Evolutionary conservation across 176 grass and related monocot species (phyloP), one percentile per base, ranked within the genome.

Genomic region (Canna indica): DNA sequence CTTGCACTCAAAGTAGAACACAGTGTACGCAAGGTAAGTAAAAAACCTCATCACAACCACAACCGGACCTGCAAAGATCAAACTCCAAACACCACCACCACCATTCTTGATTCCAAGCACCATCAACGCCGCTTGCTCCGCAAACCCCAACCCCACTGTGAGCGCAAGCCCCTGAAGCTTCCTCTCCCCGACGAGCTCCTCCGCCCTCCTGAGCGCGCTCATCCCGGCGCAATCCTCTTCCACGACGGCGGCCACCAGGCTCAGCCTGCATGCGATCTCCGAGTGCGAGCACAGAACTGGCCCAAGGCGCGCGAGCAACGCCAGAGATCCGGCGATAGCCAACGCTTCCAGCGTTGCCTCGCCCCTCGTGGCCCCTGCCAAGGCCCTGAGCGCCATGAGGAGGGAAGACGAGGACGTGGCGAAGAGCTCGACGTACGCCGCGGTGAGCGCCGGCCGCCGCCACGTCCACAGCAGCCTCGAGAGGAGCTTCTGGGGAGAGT

Each of bases 1-100:
- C 48, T 73, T 75, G 79, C 79, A 82, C 54, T 79, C 72, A 18
- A 71, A 72, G 76, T 82, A 86, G 80, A 86, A 82, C 32, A 54
- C 35, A 33, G 84, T 69, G 71, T 69, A 68, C 12, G 59, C 50
- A 61, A 65, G 61, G 52, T 54, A 76, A 30, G 79, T 65, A 35
- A 48, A 52, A 45, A 79, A 50, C 57, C 75, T 81, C 22, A 50
- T 66, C 30, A 44, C 56, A 0, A 82, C 36, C 32, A 72, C 46
- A 42, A 54, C 58, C 27, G 42, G 18, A 0, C 14, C 24, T 22
- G 10, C 7, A 6, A 36, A 45, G 7, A 57, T 46, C 34, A 74
- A 46, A 61, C 22, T 26, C 29, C 28, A 32, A 5, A 71, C 1
- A 13, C 31, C 47, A 46, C 46, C 31, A 33, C 11, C 47, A 22